Percentiles rank a stretch among this genome's conserved stretches.
Evolutionary conservation across 164 flowering plant genomes (phyloP).

Genomic region (Piper longum): DNA sequence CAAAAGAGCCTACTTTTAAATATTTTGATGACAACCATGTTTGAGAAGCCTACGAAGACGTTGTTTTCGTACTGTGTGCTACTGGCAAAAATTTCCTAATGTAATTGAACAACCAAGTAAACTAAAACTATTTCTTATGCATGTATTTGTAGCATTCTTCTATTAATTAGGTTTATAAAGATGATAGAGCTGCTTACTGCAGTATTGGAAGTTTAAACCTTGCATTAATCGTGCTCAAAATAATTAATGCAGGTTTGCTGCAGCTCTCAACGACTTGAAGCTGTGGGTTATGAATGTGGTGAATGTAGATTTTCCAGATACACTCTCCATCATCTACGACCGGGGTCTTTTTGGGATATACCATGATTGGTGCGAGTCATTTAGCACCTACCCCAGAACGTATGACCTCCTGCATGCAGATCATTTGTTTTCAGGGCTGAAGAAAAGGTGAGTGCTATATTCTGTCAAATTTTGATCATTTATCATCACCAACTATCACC

Average conservation of each 20-base stretch:
- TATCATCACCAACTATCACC: background rate
- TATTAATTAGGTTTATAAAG: no score
- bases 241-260: conserved; percentile 58
- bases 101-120: no score
- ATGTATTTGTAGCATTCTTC: no score
- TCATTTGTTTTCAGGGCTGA: conserved; percentile 68
- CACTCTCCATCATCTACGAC: conserved; percentile 84
- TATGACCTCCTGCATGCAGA: conserved; percentile 90
- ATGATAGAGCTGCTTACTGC: no score
- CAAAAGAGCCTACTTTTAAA: no score
- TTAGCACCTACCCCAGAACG: conserved; percentile 80
- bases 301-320: conserved; percentile 63
- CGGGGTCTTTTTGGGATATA: conserved; percentile 90
- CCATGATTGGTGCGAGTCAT: conserved; percentile 96
- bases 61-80: no score
- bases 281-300: conserved; percentile 91
- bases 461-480: background rate
- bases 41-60: no score
- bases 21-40: no score
- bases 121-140: no score
- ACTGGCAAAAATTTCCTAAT: no score
- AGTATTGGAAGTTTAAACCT: no score
- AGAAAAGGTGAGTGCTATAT: conserved; percentile 31
- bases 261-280: conserved; percentile 61
- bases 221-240: conserved; percentile 1